Conservation (phyloP, 2,329 filamentous ascomycete species). For the Alternaria brassicicola region DNA sequence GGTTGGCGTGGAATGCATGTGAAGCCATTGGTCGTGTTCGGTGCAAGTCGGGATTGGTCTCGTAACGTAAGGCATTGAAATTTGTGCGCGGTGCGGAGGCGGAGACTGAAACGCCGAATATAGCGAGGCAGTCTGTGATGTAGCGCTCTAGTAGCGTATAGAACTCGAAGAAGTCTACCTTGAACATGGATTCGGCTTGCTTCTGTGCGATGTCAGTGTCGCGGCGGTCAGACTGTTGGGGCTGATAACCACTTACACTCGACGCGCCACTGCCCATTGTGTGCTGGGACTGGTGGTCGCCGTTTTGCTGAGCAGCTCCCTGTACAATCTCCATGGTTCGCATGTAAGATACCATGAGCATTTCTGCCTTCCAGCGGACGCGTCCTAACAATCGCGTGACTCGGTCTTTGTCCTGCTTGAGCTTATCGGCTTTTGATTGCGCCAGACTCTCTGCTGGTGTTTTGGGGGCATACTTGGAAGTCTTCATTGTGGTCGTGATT, state of each 20-base stretch:
- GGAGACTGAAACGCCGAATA: conserved; percentile 64
- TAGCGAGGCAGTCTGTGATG: conserved; percentile 68
- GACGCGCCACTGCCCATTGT: conserved; percentile 20
- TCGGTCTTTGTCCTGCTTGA: conserved; percentile 41
- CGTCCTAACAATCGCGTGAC: conserved; percentile 34
- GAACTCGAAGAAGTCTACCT: conserved; percentile 78
- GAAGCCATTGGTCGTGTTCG: conserved; percentile 29
- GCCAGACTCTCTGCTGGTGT: conserved; percentile 35
- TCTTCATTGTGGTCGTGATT: conserved; percentile 20
- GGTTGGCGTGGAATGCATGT: conserved; percentile 73
- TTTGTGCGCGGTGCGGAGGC: conserved; percentile 23
- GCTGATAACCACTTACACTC: conserved; percentile 23
- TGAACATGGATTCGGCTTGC: conserved; percentile 66
- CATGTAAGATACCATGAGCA: conserved; percentile 38
- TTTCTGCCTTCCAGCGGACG: conserved; percentile 46
- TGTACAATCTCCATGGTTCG: conserved; percentile 37
- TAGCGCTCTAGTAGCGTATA: conserved; percentile 75
- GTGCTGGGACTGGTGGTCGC: conserved; percentile 15
- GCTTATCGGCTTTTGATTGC: conserved; percentile 33
- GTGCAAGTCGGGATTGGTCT: conserved; percentile 38
- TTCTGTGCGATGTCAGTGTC: conserved; percentile 25
- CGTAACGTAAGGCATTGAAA: conserved; percentile 40
- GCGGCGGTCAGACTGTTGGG: neutral
- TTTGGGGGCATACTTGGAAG: conserved; percentile 41
- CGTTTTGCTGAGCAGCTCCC: conserved; percentile 22